Percentiles rank a stretch among this genome's conserved stretches.
phyloP scores from a whole-genome alignment of 768 basidiomycete species.

The Trametes elegans region DNA sequence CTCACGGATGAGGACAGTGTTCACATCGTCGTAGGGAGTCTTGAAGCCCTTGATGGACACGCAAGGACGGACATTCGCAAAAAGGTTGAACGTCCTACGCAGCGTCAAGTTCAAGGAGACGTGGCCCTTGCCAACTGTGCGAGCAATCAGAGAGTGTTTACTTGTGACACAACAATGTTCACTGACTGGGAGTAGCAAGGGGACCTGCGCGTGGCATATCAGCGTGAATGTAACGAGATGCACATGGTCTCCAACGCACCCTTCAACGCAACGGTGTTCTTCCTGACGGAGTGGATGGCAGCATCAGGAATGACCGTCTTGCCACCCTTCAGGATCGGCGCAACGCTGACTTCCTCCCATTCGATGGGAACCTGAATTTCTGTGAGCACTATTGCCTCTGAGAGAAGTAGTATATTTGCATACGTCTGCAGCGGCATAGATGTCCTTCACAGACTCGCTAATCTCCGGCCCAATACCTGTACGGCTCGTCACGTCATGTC shows the following conservation, averaged over 20 bases:
- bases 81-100: constrained; percentile 95
- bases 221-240: background rate
- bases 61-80: constrained; percentile 98
- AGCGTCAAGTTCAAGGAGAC: constrained; percentile 97
- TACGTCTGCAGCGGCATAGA: constrained; percentile 87
- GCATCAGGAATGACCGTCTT: constrained; percentile 95
- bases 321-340: constrained; percentile 89
- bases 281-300: constrained; percentile 89
- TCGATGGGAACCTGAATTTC: constrained; percentile 82
- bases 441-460: constrained; percentile 90
- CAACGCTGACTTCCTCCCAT: constrained; percentile 99
- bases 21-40: constrained; percentile 97
- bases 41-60: constrained; percentile 95
- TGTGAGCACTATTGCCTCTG: constrained; percentile 2
- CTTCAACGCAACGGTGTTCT: constrained; percentile 97
- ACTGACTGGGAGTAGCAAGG: constrained; percentile 93
- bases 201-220: constrained; percentile 61
- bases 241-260: constrained; percentile 45
- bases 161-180: background rate
- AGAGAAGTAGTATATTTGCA: constrained; percentile 13
- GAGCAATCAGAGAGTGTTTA: constrained; percentile 10
- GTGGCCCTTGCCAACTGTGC: constrained; percentile 93
- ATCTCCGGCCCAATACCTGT: constrained; percentile 99
- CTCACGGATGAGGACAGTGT: constrained; percentile 97
- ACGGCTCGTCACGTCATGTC: constrained; percentile 18